Evolutionary conservation across 768 basidiomycete genomes (phyloP).

Genomic region (Gloeostereum incarnatum): DNA sequence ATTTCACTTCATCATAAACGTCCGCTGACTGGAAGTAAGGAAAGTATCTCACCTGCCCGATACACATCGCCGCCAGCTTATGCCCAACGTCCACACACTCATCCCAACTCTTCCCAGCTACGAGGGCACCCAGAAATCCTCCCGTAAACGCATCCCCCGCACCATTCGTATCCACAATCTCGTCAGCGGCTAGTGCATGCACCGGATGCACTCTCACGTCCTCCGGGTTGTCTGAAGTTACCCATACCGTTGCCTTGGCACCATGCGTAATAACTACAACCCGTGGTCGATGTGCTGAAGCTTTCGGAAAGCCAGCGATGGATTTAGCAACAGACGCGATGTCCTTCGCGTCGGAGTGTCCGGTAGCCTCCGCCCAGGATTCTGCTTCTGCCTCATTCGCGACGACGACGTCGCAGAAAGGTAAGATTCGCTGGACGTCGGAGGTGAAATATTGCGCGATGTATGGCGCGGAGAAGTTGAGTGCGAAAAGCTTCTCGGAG

Average conservation of each 20-base stretch:
- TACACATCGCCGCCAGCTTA: constrained; percentile 58
- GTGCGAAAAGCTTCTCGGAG: constrained; percentile 52
- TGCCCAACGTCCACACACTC: constrained; percentile 61
- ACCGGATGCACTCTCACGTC: constrained; percentile 36
- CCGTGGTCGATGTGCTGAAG: constrained; percentile 45
- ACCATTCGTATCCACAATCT: constrained; percentile 72
- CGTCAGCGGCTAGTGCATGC: constrained; percentile 24
- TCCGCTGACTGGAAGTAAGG: no score
- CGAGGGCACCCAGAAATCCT: constrained; percentile 53
- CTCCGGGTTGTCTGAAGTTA: constrained; percentile 30
- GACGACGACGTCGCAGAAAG: constrained; percentile 62
- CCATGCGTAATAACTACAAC: constrained; percentile 69
- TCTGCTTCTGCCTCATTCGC: constrained; percentile 71
- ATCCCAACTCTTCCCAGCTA: constrained; percentile 47
- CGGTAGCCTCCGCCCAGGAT: constrained; percentile 47
- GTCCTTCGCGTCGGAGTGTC: constrained; percentile 37
- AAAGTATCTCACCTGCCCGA: constrained; percentile 36
- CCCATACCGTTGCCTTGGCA: constrained; percentile 48
- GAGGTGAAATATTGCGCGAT: constrained; percentile 64
- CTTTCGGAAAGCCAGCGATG: constrained; percentile 47
- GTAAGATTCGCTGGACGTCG: constrained; percentile 57
- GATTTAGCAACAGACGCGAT: constrained; percentile 42
- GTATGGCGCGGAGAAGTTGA: constrained; percentile 75
- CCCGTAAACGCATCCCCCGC: constrained; percentile 73
- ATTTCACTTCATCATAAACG: neutral